Percentiles rank a stretch among this genome's conserved stretches.
phyloP scores from a whole-genome alignment of 768 basidiomycete species.

The Amanita muscaria region DNA sequence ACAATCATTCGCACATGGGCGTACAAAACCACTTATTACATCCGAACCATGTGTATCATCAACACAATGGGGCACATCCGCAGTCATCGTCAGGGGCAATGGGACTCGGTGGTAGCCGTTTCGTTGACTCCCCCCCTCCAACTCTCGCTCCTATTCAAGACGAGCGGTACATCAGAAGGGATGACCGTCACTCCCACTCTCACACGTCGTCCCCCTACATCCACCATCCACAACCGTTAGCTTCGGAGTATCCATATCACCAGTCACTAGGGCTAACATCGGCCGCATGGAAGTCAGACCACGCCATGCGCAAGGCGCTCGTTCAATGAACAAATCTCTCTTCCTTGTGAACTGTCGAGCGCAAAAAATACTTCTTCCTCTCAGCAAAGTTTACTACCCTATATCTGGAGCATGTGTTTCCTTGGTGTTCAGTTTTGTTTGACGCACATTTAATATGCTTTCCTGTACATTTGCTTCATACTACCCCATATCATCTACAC shows the following conservation, averaged over 20 bases:
- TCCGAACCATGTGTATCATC: slow-evolving; percentile 6
- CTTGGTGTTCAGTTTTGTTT: neutral
- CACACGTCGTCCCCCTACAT: slow-evolving; percentile 29
- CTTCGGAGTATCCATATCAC: slow-evolving; percentile 34
- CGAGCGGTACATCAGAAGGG: slow-evolving; percentile 25
- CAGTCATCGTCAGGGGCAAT: neutral
- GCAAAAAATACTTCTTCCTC: no score
- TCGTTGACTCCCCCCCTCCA: slow-evolving; percentile 42
- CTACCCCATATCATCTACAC: neutral
- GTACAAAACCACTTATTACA: slow-evolving; percentile 11
- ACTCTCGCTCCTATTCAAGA: slow-evolving; percentile 49
- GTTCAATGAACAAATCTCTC: slow-evolving; percentile 20
- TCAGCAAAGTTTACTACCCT: neutral
- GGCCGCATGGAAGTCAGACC: slow-evolving; percentile 39
- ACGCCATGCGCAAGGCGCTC: slow-evolving; percentile 32
- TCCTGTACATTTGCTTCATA: slow-evolving; percentile 1
- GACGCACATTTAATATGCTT: neutral
- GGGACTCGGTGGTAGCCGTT: slow-evolving; percentile 21
- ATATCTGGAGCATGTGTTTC: slow-evolving; percentile 4
- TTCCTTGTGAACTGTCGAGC: neutral
- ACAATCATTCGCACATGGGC: slow-evolving; percentile 12
- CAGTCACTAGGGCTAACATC: slow-evolving; percentile 30
- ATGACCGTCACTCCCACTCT: slow-evolving; percentile 21
- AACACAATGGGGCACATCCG: neutral
- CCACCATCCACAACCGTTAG: slow-evolving; percentile 30